Conservation (phyloP, 257 asterid species). For the Petrea volubilis region DNA sequence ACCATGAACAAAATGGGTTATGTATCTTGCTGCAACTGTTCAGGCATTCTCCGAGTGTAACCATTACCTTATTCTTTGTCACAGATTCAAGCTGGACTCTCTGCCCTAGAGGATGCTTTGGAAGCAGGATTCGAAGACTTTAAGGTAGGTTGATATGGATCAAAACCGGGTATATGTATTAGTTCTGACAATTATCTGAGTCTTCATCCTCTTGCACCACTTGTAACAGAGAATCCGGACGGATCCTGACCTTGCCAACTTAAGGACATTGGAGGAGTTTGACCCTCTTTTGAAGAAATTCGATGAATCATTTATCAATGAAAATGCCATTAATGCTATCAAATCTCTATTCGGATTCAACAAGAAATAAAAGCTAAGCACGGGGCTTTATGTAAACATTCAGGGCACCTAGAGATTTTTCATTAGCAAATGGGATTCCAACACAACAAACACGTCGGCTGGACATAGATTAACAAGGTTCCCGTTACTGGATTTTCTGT, state of each 20-base stretch:
- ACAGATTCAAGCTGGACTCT: no score
- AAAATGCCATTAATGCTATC: constrained; percentile 69
- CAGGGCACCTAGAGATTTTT: background rate
- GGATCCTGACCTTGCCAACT: constrained; percentile 65
- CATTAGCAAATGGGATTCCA: background rate
- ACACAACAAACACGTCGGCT: background rate
- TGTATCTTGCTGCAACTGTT: no score
- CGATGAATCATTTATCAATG: constrained; percentile 78
- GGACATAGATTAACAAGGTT: background rate
- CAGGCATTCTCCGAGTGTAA: no score
- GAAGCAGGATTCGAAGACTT: constrained; percentile 54
- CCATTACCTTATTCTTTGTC: no score
- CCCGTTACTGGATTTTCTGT: constrained; percentile 6
- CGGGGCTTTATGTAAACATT: background rate
- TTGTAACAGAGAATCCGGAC: constrained; percentile 57
- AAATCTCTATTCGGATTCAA: constrained; percentile 70
- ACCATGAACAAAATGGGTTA: no score
- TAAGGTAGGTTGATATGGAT: constrained; percentile 32
- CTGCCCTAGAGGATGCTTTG: constrained; percentile 42
- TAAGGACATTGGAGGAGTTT: constrained; percentile 54
- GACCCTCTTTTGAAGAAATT: constrained; percentile 58
- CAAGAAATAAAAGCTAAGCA: constrained; percentile 39
- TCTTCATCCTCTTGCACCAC: background rate
- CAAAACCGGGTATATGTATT: background rate
- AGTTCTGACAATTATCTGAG: background rate